Evolutionary conservation across 2,329 filamentous ascomycete genomes (phyloP).

Genomic region (Colletotrichum trifolii): DNA sequence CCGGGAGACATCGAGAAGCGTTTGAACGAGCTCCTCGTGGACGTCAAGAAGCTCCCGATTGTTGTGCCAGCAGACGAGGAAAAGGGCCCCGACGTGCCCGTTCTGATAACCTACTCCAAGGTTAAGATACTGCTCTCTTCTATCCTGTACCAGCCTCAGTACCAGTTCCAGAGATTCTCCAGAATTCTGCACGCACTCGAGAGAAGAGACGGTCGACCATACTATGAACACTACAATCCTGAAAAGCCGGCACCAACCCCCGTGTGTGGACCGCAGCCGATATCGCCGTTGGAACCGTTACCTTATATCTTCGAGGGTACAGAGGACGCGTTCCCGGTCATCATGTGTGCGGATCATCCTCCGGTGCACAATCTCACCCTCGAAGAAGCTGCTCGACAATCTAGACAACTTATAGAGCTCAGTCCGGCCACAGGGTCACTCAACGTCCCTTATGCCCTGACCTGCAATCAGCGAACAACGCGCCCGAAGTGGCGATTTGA

Average conservation of each 20-base stretch:
- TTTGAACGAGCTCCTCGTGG: conserved; percentile 52
- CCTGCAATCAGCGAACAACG: conserved; percentile 51
- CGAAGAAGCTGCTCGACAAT: conserved; percentile 48
- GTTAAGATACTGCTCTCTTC: conserved; percentile 56
- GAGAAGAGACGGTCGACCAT: conserved; percentile 55
- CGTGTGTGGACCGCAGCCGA: conserved; percentile 45
- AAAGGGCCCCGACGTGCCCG: conserved; percentile 53
- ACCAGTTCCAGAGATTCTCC: conserved; percentile 55
- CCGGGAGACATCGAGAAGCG: conserved; percentile 52
- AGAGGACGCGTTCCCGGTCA: conserved; percentile 55
- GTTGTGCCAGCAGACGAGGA: conserved; percentile 48
- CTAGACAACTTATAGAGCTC: conserved; percentile 46
- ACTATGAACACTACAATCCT: conserved; percentile 46
- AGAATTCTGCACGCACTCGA: conserved; percentile 56
- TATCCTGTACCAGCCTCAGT: conserved; percentile 57
- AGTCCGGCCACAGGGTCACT: conserved; percentile 57
- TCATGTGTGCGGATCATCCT: conserved; percentile 58
- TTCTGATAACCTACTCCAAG: conserved; percentile 62
- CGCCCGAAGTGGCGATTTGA: conserved; percentile 54
- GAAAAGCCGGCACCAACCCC: conserved; percentile 33
- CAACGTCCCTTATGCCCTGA: conserved; percentile 52
- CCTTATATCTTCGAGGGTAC: conserved; percentile 47
- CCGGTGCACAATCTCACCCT: conserved; percentile 44
- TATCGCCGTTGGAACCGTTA: conserved; percentile 46
- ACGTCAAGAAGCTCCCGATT: conserved; percentile 55